Base-by-base conservation (phyloP, 2,329 filamentous ascomycete genomes). In the Aspergillus fructus region DNA sequence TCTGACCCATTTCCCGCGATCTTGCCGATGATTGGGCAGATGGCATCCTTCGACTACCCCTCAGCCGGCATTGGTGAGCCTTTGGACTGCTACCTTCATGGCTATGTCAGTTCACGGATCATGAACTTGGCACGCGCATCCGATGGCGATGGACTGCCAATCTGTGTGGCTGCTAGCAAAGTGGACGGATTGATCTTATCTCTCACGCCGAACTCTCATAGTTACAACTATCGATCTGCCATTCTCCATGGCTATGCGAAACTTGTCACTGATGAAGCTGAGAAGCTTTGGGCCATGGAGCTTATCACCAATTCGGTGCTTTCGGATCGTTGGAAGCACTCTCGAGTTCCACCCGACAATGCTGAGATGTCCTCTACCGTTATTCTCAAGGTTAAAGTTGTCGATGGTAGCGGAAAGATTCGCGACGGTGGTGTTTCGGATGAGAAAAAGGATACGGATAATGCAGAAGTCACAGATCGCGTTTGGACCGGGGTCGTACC, bases 151-250 rank as follows among this genome's bases (percentile, higher is more conserved):
- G 87, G 88, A 9, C 74, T 96, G 19, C 89, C 91, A 1, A 76
- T 96, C 42, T 89, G 85, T 67, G 79, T 94, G 34, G 83, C 88
- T 21, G 89, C 89, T 1, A 89, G 86, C 46, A 86, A 89, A 69
- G 76, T 96, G 40, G 90, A 96, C 75, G 91, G 91, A 40, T 79
- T 94, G 52, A 86, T 96, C 8, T 84, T 96, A 33, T 84, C 89
- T 19, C 82, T 96, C 13, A 91, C 91, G 0, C 89, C 91, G 12
- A 89, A 90, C 77, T 85, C 84, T 58, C 90, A 96, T 78, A 90
- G 85, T 76, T 93, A 91, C 79, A 93, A 96, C 79, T 96, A 94
- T 77, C 89, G 90, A 61, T 91, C 87, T 40, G 89, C 89, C 11
- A 79, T 91, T 8, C 79, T 94, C 12, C 91, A 93, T 68, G 92